Percentiles rank a stretch among this genome's conserved stretches.
Conservation (phyloP, 208 protist genomes). For the Leptomonas seymouri region DNA sequence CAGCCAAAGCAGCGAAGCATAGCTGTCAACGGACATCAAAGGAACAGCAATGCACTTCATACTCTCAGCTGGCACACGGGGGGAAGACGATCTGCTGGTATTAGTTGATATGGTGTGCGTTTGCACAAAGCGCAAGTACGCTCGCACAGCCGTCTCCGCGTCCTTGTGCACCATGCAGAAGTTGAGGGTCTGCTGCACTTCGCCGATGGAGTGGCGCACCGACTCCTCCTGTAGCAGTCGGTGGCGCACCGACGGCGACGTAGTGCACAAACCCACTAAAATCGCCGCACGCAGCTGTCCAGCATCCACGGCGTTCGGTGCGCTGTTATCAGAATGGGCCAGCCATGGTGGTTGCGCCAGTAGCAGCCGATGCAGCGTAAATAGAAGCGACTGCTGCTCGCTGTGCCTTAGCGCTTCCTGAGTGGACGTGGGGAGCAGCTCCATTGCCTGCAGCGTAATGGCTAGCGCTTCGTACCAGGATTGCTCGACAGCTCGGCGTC, state of each 20-base stretch:
- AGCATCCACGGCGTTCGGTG: not conserved
- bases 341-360: conserved; percentile 16
- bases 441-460: conserved; percentile 17
- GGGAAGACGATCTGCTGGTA: not conserved
- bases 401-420: not conserved
- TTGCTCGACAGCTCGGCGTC: conserved; percentile 4
- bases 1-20: conserved; percentile 21
- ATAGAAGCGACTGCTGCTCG: not conserved
- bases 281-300: conserved; percentile 8
- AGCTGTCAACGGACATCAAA: conserved; percentile 13
- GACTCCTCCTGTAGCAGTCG: not conserved
- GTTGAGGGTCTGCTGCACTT: conserved; percentile 16
- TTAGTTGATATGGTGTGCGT: not conserved
- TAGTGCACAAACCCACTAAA: not conserved
- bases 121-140: conserved; percentile 27
- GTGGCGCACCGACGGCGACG: not conserved
- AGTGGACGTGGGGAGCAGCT: conserved; percentile 13
- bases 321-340: not conserved
- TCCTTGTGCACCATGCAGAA: conserved; percentile 26
- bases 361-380: conserved; percentile 9
- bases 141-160: conserved; percentile 24
- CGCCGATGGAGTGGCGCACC: conserved; percentile 1
- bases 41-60: not conserved
- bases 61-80: too few relatives aligned
- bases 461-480: conserved; percentile 25